Base-by-base conservation (phyloP, 2,329 filamentous ascomycete species). In the Fusarium torulosum region DNA sequence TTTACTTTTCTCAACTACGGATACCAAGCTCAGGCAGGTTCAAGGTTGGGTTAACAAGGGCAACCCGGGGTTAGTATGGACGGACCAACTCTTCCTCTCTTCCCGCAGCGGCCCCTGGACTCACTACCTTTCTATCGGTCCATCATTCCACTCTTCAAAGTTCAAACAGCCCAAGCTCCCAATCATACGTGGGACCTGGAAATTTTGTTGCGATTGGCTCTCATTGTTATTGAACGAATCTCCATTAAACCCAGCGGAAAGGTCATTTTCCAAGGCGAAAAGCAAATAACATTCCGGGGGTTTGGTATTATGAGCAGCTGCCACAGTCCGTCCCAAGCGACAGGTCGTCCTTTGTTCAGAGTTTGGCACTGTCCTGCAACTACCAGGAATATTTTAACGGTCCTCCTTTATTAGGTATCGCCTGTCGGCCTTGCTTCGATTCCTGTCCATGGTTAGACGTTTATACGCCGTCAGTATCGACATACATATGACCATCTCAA, bases 21-120 rank as follows among this genome's bases (percentile, higher is more conserved):
- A 13, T 13, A 29, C 47, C 25, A 47, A 33, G 29, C 19, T 47
- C 35, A n/a, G 35, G 35, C n/a, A n/a, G 35, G 35, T 37, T 37
- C 35, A 37, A n/a, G 35, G 35, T 37, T 37, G 17, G 10, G 17
- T n/a, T 31, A 15, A 56, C 66, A 56, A 55, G 56, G 65, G 53
- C 53, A 61, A 59, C 59, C 44, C 17, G 67, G 66, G 64, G 45
- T 63, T 21, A 49, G 59, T 19, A 66, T 47, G 70, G 62, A 46
- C 67, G 68, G 70, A 61, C 63, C 57, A 69, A 49, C 58, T 57
- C 66, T 40, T 66, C 53, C 53, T 54, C 47, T 46, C 60, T 69
- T 37, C 55, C 50, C 50, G 50, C 43, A 56, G 35, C 8, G 20
- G 27, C 45, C 59, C 53, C 55, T 65, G 59, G 50, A 56, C 49